Conservation (phyloP, 208 protist species). For the Plasmodiophora brassicae region DNA sequence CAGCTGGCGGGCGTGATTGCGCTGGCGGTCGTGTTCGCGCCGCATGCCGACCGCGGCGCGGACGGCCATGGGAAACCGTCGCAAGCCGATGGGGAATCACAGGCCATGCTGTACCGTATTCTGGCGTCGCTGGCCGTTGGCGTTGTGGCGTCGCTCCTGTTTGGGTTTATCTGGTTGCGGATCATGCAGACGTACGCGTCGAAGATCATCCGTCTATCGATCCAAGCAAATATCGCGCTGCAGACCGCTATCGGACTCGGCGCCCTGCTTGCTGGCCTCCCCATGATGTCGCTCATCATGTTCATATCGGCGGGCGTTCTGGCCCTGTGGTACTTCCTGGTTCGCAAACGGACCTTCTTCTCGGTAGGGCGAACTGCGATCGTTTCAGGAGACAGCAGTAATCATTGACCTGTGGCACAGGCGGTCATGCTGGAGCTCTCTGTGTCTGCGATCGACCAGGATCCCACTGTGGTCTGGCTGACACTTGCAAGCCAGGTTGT, state of each 20-base stretch:
- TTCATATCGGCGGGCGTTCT: background rate
- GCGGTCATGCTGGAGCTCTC: background rate
- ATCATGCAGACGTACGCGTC: background rate
- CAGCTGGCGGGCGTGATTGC: background rate
- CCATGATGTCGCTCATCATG: background rate
- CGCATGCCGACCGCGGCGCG: too few species aligned
- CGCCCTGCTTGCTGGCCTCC: background rate
- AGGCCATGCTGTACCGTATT: background rate
- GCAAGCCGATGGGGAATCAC: background rate
- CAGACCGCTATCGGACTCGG: background rate
- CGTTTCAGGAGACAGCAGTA: too few species aligned
- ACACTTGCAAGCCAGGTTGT: background rate
- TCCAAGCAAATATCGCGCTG: background rate
- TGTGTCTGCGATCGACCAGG: background rate
- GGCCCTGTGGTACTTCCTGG: background rate
- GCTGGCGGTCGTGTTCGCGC: background rate
- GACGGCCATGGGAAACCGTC: background rate
- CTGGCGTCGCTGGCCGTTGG: background rate
- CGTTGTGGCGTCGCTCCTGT: background rate
- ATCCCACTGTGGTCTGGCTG: background rate
- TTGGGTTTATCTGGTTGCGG: background rate
- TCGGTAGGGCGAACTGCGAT: background rate
- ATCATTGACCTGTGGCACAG: too few species aligned
- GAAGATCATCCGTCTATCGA: background rate
- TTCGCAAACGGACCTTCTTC: background rate